Evolutionary conservation across 768 basidiomycete species (phyloP).

Genomic region (Pilatotrama ljubarskyi): DNA sequence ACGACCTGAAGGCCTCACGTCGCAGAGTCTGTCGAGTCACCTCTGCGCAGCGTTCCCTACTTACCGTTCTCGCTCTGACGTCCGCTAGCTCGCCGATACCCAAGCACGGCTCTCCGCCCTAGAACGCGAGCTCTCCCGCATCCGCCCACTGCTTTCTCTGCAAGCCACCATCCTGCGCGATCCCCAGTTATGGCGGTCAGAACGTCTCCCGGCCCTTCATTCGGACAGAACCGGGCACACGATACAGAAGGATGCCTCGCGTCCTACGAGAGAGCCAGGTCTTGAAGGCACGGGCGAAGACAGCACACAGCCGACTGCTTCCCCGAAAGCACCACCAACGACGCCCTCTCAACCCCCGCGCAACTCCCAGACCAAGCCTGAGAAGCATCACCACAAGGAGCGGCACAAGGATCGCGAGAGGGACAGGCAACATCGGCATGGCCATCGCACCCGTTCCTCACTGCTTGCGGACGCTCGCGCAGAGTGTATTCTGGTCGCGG

Average conservation of each 20-base stretch:
- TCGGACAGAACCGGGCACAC: neutral
- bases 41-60: neutral
- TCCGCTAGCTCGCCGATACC: constrained; percentile 55
- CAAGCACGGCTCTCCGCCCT: constrained; percentile 54
- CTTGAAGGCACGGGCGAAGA: neutral
- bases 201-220: neutral
- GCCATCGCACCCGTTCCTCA: constrained; percentile 22
- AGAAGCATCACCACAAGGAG: constrained; percentile 6
- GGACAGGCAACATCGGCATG: constrained; percentile 18
- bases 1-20: constrained; percentile 62
- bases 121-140: constrained; percentile 62
- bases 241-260: neutral
- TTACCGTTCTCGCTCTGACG: neutral
- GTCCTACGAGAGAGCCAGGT: too few relatives aligned
- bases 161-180: constrained; percentile 42
- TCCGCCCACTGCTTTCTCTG: constrained; percentile 70
- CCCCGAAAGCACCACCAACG: neutral
- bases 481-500: constrained; percentile 71
- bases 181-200: constrained; percentile 7
- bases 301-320: neutral
- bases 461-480: constrained; percentile 63
- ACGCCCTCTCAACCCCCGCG: neutral
- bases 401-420: constrained; percentile 6
- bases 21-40: constrained; percentile 48
- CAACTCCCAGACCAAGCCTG: neutral